These are phyloP conservation scores for Brassica cretica DNA, from an alignment of 345 rosid species.

Conservation along the genomic window DNA sequence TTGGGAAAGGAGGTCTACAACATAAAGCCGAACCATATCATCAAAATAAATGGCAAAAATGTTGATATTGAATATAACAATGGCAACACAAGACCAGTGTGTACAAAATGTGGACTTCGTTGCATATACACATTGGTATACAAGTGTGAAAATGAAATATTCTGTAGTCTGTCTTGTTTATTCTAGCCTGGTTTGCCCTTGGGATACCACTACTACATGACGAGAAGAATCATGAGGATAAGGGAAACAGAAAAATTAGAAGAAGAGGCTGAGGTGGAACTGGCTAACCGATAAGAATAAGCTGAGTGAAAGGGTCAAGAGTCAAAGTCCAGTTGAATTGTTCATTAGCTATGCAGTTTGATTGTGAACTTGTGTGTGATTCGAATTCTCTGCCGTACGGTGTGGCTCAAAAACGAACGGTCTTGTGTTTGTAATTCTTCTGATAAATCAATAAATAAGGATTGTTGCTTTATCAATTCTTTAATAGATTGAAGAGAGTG, in stretches of 20 bases:
- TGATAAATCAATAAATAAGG: not conserved
- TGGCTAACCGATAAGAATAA: not conserved
- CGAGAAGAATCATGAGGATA: not conserved
- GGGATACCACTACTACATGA: not conserved
- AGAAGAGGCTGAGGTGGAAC: not conserved
- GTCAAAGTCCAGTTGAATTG: not conserved
- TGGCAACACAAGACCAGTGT: not conserved
- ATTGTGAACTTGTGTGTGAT: not conserved
- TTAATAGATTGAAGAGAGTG: not conserved
- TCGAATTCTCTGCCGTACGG: not conserved
- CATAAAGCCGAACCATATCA: not conserved
- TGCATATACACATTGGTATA: not conserved
- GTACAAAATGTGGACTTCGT: not conserved
- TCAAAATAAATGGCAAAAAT: not conserved
- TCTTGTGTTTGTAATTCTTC: not conserved
- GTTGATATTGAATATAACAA: not conserved
- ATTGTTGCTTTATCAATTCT: not conserved
- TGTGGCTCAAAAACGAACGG: not conserved
- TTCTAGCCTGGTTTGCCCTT: not conserved
- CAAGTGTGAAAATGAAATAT: not conserved
- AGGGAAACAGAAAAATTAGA: not conserved
- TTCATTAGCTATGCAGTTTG: not conserved
- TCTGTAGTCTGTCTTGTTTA: not conserved
- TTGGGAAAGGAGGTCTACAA: not conserved
- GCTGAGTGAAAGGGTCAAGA: not conserved